phyloP scores from a whole-genome alignment of 148 eudicot species.

The Rhododendron simsii region DNA sequence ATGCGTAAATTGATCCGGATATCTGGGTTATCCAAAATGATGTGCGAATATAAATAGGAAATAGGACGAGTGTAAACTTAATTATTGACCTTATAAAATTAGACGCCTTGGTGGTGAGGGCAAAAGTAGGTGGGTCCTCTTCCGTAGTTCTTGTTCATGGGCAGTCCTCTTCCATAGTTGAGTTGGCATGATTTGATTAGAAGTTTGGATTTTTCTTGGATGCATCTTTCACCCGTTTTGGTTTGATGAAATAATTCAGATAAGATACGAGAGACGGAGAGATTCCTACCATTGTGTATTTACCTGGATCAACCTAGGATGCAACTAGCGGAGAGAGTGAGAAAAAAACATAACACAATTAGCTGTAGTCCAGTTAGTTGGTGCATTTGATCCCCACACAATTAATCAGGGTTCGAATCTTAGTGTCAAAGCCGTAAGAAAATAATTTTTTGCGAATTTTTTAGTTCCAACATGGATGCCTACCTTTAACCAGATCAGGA shows the following conservation, averaged over 20 bases:
- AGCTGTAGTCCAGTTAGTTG: neutral
- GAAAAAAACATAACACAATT: neutral
- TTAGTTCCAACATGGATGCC: too few species aligned
- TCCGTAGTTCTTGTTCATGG: neutral
- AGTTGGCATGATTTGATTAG: neutral
- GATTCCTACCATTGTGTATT: neutral
- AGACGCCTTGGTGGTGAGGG: neutral
- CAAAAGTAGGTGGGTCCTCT: neutral
- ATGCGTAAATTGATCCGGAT: too few species aligned
- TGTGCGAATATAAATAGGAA: neutral
- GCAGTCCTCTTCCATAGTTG: neutral
- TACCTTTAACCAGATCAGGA: too few species aligned
- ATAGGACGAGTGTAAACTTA: neutral
- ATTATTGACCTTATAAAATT: neutral
- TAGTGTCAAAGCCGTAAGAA: too few species aligned
- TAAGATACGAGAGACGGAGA: neutral
- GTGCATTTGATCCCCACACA: too few species aligned
- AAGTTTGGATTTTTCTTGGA: neutral
- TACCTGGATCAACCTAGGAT: neutral
- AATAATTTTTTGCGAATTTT: too few species aligned
- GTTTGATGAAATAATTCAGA: neutral
- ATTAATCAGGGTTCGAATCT: too few species aligned
- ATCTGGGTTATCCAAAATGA: neutral
- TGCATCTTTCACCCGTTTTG: neutral
- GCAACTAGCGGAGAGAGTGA: neutral